Evolutionary conservation across 352 stramenopile genomes (phyloP), one percentile per base, ranked within the genome.

Genomic region (Globisporangium orthogonon): DNA sequence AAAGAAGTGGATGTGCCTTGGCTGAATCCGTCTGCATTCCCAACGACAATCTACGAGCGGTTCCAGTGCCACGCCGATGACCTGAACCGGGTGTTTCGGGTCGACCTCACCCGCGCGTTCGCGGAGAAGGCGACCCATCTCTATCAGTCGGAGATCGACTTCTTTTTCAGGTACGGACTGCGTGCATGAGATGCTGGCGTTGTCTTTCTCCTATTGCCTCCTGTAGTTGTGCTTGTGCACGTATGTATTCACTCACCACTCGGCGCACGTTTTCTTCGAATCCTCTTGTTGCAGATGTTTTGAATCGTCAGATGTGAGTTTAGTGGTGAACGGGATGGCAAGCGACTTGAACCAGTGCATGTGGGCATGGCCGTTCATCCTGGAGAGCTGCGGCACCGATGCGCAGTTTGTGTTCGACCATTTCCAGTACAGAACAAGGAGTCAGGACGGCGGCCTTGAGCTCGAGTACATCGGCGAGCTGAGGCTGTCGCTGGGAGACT

Each of bases 281-380:
- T 23, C 23, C 23, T 23, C 23, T 23, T 52, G 6, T 17, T 55
- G 7, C 33, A 76, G 68, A 50, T 88, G 78, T 60, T 89, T 91
- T 50, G 79, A 91, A 54, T 89, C 78, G 15, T 67, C 82, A n/a
- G 78, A 87, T 49, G 82, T 88, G 37, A 91, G 76, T 44, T 59
- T 91, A 13, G 74, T 89, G 14, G 77, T 91, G 30, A 91, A 91
- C 54, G 82, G 82, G 31, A 89, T 91, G 77, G 75, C 70, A 17
- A 91, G 77, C 52, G 78, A 89, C 45, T 62, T 91, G 52, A 91
- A 87, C 54, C 78, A 82, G 70, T 89, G 89, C 58, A 83, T 91
- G 40, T 91, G 82, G 82, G 74, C 76, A 11, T 91, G 78, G 78
- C 75, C 82, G 5, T 91, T 89, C 54, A 85, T 91, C 53, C 63